phyloP scores from a whole-genome alignment of 2,329 filamentous ascomycete genomes.

The Knufia petricola region DNA sequence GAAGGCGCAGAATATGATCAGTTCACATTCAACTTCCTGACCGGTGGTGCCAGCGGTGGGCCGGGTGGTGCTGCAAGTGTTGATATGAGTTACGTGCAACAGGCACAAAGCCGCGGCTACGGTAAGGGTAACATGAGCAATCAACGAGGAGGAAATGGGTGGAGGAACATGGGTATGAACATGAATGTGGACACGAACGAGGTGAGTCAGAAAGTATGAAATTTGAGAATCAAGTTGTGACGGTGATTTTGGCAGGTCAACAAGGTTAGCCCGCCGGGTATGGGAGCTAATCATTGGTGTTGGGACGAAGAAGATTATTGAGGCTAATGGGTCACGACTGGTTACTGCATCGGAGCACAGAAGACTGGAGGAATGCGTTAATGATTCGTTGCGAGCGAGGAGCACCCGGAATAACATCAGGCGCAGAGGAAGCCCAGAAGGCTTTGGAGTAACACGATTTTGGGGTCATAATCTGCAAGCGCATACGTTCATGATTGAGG shows the following conservation, averaged over 20 bases:
- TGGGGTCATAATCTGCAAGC: too few species aligned
- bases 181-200: slow-evolving; percentile 1
- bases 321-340: too few species aligned
- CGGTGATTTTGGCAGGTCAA: not conserved
- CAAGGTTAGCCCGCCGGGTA: slow-evolving; percentile 6
- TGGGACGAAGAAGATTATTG: slow-evolving; percentile 6
- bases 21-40: slow-evolving; percentile 3
- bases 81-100: not conserved
- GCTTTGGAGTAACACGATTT: too few species aligned
- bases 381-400: too few species aligned
- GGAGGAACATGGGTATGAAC: not conserved
- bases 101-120: not conserved
- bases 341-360: too few species aligned
- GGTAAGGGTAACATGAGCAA: not conserved
- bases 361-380: too few species aligned
- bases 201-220: not conserved
- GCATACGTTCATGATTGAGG: not conserved
- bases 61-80: not conserved
- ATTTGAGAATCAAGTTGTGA: not conserved
- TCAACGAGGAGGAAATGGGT: not conserved
- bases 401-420: too few species aligned
- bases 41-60: not conserved
- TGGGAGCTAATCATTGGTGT: slow-evolving; percentile 6
- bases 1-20: slow-evolving; percentile 18
- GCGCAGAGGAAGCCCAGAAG: too few species aligned